Conservation (phyloP, 257 asterid genomes). For the Nicotiana sylvestris region DNA sequence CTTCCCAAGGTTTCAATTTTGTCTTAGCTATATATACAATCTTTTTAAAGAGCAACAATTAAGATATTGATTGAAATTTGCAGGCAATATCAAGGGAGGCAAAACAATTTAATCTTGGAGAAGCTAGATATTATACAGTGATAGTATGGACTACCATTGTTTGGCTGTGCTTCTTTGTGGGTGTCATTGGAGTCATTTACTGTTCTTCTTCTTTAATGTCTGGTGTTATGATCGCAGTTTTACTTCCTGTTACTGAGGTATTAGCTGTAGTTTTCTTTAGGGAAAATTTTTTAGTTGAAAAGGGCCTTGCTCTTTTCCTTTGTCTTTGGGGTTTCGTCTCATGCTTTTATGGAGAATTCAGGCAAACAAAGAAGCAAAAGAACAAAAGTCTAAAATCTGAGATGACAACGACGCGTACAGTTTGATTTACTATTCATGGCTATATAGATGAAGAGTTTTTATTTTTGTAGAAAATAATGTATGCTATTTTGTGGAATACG, state of each 20-base stretch:
- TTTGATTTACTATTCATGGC: background rate
- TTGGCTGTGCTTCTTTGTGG: background rate
- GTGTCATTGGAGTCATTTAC: background rate
- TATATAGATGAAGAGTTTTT: background rate
- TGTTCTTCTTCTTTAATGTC: background rate
- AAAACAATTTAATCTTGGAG: no score
- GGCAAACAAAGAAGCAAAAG: background rate
- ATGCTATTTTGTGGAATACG: no score
- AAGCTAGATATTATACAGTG: no score
- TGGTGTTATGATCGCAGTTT: background rate
- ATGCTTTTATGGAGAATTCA: background rate
- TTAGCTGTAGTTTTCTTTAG: background rate
- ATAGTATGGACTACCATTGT: background rate
- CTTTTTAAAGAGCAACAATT: no score
- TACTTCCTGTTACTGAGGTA: background rate
- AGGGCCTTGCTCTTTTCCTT: background rate
- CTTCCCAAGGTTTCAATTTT: no score
- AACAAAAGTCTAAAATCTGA: background rate
- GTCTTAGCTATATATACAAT: no score
- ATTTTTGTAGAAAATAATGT: background rate
- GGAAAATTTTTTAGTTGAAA: background rate
- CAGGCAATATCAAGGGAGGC: no score
- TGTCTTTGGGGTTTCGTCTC: constrained; percentile 6
- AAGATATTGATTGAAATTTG: no score
- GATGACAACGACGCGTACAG: background rate